Base-by-base conservation (phyloP, 2,329 filamentous ascomycete species). In the Xylariaceae sp. region DNA sequence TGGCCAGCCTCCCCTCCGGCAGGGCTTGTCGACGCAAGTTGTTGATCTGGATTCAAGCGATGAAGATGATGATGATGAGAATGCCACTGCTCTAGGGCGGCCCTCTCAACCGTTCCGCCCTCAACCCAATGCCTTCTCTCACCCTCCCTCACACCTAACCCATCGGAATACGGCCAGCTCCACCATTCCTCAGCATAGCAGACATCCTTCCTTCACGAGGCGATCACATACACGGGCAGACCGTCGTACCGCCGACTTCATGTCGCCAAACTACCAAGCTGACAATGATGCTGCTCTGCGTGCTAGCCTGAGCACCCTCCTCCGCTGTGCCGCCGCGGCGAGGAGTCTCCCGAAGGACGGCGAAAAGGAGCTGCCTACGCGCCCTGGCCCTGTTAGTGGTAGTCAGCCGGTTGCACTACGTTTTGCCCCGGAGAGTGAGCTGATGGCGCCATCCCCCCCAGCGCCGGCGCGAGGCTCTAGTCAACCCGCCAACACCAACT, bases 261-360 rank as follows among this genome's bases (percentile, higher is more conserved):
- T 89, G 67, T 86, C 87, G 0, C 86, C 89, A 1, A 82, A 83
- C 3, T 84, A 89, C 63, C 89, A 90, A 62, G 86, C 89, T 45
- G 91, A 97, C 63, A 92, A 97, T 64, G 94, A 99, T 64, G 94
- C 91, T 29, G 94, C 91, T 1, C 79, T 99, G 10, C 86, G 94
- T 32, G 91, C 94, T 18, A 96, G 90, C 46, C 79, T 99, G n/a
- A 96, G 91, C 0, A 97, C 94, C 0, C 80, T 99, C 12, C 81
- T 99, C 12, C 96, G 92, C n/a, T 95, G 90, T 65, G 92, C 91
- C 0, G 91, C 92, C 2, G 94, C 92, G 0, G 94, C 92, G 1
- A 83, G 94, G 41, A 87, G 88, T 3, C 76, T 94, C 15, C 84
- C 87, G 0, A 96, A 94, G 67, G 74, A 76, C 15, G 76, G 76